Evolutionary conservation across 805 yeast species (phyloP).

Genomic region (Wickerhamiella hasegawae): DNA sequence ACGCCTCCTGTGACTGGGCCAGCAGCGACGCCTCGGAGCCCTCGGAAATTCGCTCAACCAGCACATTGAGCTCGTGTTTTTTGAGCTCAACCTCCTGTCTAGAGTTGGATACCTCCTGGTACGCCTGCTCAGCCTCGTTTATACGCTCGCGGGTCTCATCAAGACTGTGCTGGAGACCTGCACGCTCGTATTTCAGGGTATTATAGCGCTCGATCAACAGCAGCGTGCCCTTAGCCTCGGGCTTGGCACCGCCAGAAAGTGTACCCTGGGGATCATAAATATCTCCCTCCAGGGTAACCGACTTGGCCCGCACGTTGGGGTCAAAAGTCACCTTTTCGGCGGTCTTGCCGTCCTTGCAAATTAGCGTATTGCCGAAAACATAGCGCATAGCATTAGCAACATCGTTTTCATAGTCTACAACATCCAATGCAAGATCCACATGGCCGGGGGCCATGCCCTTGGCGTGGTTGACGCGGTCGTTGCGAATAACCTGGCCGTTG

Average conservation of each 20-base stretch:
- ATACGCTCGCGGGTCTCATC: not conserved
- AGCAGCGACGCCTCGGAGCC: constrained; percentile 2
- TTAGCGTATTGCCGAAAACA: constrained; percentile 78
- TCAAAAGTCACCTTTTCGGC: constrained; percentile 83
- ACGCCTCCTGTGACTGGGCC: not conserved
- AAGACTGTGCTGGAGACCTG: not conserved
- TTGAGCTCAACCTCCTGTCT: not conserved
- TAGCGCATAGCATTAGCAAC: constrained; percentile 73
- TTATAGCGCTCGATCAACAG: constrained; percentile 1
- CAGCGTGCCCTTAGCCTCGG: not conserved
- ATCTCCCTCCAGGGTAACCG: constrained; percentile 87
- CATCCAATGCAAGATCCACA: constrained; percentile 77
- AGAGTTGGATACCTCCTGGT: not conserved
- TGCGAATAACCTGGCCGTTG: constrained; percentile 38
- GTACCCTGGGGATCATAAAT: constrained; percentile 93
- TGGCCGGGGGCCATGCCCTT: constrained; percentile 64
- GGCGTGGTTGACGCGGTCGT: constrained; percentile 43
- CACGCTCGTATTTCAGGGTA: constrained; percentile 24
- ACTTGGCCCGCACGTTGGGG: constrained; percentile 60
- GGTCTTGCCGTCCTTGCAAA: constrained; percentile 75
- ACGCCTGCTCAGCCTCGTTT: not conserved
- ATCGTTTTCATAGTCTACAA: constrained; percentile 58
- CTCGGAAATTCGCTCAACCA: not conserved
- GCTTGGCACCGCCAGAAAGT: constrained; percentile 73
- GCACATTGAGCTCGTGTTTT: not conserved